A percentile compares a stretch with the other conserved stretches of the same genome.
Conservation (phyloP, 345 rosid species). For the Brassica cretica region DNA sequence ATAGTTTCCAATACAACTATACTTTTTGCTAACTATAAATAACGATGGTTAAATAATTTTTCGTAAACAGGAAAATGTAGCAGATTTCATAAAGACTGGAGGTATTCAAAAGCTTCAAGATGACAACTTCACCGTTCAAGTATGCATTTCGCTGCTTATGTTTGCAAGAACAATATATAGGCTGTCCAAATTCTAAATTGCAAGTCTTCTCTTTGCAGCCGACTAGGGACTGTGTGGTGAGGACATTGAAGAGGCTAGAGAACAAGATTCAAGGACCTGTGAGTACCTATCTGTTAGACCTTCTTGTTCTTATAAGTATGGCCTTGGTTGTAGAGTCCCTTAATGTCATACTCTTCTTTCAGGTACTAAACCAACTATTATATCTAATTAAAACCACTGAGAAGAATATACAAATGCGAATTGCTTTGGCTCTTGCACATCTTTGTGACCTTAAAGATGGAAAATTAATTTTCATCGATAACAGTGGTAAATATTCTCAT, state of each 20-base stretch:
- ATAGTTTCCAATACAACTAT: background rate
- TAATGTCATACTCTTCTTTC: conserved; percentile 6
- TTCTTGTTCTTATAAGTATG: background rate
- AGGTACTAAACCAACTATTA: conserved; percentile 59
- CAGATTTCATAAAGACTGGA: conserved; percentile 60
- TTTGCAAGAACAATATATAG: background rate
- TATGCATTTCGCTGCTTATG: conserved; percentile 32
- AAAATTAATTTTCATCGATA: conserved; percentile 58
- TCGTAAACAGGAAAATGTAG: conserved; percentile 56
- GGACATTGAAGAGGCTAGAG: conserved; percentile 68
- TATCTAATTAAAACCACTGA: conserved; percentile 55
- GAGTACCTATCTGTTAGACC: conserved; percentile 34
- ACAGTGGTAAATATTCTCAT: conserved; percentile 49
- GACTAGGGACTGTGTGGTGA: conserved; percentile 67
- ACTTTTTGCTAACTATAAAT: background rate
- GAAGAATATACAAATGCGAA: conserved; percentile 49
- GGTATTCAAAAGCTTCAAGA: conserved; percentile 66
- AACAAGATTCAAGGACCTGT: conserved; percentile 67
- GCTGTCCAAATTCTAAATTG: conserved; percentile 1
- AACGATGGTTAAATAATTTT: background rate
- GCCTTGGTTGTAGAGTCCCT: background rate
- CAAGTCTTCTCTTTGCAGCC: conserved; percentile 44
- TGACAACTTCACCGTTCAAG: conserved; percentile 60
- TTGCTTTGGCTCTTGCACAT: conserved; percentile 72
- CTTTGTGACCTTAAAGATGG: conserved; percentile 63